Evolutionary conservation across 2,329 filamentous ascomycete species (phyloP).

Genomic region (Penicillium concentricum): DNA sequence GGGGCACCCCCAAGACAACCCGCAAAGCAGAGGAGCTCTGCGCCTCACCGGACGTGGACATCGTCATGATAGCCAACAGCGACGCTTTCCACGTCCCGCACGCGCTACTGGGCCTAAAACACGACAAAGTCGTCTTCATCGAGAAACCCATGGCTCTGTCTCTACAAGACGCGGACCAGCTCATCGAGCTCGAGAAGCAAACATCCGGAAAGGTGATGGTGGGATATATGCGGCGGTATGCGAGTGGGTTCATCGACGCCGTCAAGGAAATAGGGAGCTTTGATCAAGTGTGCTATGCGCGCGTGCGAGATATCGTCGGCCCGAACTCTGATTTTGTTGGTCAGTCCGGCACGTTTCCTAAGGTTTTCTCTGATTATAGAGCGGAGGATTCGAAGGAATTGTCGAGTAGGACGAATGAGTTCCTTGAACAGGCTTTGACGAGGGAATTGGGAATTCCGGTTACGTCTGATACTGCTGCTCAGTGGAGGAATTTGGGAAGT

Average conservation of each 20-base stretch:
- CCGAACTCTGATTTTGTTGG: slow-evolving; percentile 46
- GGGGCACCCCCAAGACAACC: slow-evolving; percentile 31
- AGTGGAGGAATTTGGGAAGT: slow-evolving; percentile 45
- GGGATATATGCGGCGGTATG: slow-evolving; percentile 61
- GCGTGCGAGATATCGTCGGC: slow-evolving; percentile 53
- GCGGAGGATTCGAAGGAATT: slow-evolving; percentile 25
- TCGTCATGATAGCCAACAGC: slow-evolving; percentile 51
- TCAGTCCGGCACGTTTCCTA: slow-evolving; percentile 34
- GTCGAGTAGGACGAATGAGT: slow-evolving; percentile 19
- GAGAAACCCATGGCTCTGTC: slow-evolving; percentile 58
- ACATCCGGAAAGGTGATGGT: slow-evolving; percentile 53
- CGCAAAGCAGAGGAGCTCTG: slow-evolving; percentile 45
- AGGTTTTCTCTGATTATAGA: slow-evolving; percentile 45
- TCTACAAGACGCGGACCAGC: slow-evolving; percentile 42
- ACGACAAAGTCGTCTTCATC: slow-evolving; percentile 55
- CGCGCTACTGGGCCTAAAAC: slow-evolving; percentile 49
- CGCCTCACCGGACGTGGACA: slow-evolving; percentile 46
- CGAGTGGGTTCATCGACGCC: slow-evolving; percentile 52
- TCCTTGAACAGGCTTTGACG: slow-evolving; percentile 30
- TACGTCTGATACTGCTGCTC: slow-evolving; percentile 24
- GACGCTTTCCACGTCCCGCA: slow-evolving; percentile 54
- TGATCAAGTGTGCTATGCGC: slow-evolving; percentile 52
- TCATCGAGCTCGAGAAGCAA: slow-evolving; percentile 51
- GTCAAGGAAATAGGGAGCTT: slow-evolving; percentile 53
- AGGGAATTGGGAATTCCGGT: slow-evolving; percentile 34